phyloP scores from a whole-genome alignment of 1,284 basidiomycete genomes.

The Irpex sp. region DNA sequence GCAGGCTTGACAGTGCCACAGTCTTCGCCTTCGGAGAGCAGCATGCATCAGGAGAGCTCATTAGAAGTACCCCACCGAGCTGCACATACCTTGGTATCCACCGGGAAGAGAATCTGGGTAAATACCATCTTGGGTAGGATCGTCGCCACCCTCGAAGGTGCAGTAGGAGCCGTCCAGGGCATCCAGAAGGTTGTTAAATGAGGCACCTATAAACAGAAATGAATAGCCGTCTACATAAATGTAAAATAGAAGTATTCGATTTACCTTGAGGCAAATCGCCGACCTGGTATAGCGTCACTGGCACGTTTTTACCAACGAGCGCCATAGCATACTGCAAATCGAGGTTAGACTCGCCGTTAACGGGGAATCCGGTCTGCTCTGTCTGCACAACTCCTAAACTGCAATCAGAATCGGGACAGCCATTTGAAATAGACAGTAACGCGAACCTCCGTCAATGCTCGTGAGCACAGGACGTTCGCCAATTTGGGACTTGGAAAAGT shows the following conservation, averaged over 20 bases:
- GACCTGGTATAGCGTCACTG: slow-evolving; percentile 43
- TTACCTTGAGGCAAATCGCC: slow-evolving; percentile 35
- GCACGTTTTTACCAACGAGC: slow-evolving; percentile 37
- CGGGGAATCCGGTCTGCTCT: slow-evolving; percentile 30
- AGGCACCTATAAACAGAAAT: slow-evolving; percentile 31
- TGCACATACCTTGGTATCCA: slow-evolving; percentile 36
- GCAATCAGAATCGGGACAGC: not conserved
- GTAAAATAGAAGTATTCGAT: slow-evolving; percentile 22
- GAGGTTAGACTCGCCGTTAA: slow-evolving; percentile 54
- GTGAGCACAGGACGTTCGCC: slow-evolving; percentile 16
- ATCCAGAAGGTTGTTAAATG: slow-evolving; percentile 44
- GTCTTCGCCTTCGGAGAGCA: slow-evolving; percentile 17
- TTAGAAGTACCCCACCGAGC: not conserved
- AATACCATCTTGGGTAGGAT: slow-evolving; percentile 44
- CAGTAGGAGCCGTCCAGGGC: slow-evolving; percentile 52
- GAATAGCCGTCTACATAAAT: not conserved
- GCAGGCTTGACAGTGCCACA: slow-evolving; percentile 37
- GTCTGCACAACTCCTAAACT: slow-evolving; percentile 29
- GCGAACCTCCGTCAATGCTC: not conserved
- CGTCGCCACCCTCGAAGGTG: slow-evolving; percentile 58
- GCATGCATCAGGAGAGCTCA: not conserved
- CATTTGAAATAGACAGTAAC: not conserved
- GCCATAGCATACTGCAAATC: slow-evolving; percentile 50
- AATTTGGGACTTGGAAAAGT: slow-evolving; percentile 33
- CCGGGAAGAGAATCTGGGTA: slow-evolving; percentile 49